phyloP scores from a whole-genome alignment of 768 basidiomycete genomes.

The Tubosaeta sp. region DNA sequence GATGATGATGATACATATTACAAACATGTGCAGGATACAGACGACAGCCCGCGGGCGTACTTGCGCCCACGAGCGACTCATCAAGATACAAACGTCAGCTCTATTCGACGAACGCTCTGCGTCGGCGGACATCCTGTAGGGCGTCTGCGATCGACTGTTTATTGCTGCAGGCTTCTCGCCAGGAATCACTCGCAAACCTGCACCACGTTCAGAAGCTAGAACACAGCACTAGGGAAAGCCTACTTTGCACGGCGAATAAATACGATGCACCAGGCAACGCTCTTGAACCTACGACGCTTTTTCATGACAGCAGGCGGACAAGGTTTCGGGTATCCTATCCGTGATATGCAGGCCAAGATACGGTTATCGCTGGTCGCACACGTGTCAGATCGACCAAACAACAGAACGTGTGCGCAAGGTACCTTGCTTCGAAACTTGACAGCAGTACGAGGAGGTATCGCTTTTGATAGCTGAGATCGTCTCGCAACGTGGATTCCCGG shows the following conservation, averaged over 20 bases:
- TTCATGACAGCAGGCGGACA: constrained; percentile 34
- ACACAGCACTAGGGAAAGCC: constrained; percentile 20
- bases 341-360: constrained; percentile 71
- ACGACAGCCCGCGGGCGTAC: constrained; percentile 9
- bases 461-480: constrained; percentile 82
- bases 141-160: constrained; percentile 64
- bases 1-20: constrained; percentile 19
- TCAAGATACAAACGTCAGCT: constrained; percentile 7
- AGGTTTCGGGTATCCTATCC: constrained; percentile 61
- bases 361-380: constrained; percentile 51
- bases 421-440: constrained; percentile 68
- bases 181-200: constrained; percentile 58
- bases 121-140: constrained; percentile 63
- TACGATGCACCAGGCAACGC: constrained; percentile 50
- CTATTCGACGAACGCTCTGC: constrained; percentile 31
- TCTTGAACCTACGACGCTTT: constrained; percentile 52
- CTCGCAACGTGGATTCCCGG: constrained; percentile 77
- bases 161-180: constrained; percentile 58
- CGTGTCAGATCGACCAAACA: constrained; percentile 2
- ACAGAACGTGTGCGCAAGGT: not conserved
- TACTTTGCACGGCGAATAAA: constrained; percentile 67
- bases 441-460: constrained; percentile 77
- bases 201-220: constrained; percentile 6
- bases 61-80: not conserved
- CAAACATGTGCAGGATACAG: constrained; percentile 16